Conservation (phyloP, 2,329 filamentous ascomycete genomes). For the Chaetomiaceae sp. region DNA sequence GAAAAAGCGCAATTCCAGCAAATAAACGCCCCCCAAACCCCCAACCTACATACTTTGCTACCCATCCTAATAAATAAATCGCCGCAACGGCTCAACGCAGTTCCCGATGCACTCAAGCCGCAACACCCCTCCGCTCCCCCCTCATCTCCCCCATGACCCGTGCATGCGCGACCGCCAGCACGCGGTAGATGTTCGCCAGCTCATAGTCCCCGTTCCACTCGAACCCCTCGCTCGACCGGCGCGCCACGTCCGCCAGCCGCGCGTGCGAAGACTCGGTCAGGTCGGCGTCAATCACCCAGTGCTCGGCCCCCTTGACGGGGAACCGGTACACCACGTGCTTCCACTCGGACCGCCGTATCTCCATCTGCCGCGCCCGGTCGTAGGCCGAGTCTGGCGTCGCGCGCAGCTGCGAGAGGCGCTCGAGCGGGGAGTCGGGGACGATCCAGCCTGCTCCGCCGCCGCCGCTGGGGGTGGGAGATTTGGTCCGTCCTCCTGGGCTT, state of each 20-base stretch:
- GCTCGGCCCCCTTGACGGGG: conserved; percentile 16
- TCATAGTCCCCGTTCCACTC: conserved; percentile 22
- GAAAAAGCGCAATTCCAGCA: too few species aligned
- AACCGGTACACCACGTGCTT: conserved; percentile 21
- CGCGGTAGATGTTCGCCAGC: conserved; percentile 20
- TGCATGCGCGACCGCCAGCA: conserved; percentile 14
- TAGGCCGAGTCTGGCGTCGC: conserved; percentile 23
- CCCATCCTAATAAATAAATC: too few species aligned
- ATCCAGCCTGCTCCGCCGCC: conserved; percentile 8
- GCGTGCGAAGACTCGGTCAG: conserved; percentile 23
- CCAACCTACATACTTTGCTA: too few species aligned
- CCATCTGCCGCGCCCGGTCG: conserved; percentile 23
- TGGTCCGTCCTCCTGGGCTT: too few species aligned
- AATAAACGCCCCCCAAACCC: too few species aligned
- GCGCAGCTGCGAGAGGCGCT: conserved; percentile 20
- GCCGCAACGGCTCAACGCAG: too few species aligned
- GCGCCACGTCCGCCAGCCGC: conserved; percentile 18
- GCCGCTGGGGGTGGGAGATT: neutral
- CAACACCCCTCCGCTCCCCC: conserved; percentile 15
- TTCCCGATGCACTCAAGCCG: too few species aligned
- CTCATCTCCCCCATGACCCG: conserved; percentile 22
- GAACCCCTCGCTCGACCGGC: conserved; percentile 19
- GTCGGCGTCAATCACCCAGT: conserved; percentile 23
- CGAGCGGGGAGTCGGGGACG: conserved; percentile 18
- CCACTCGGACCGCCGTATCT: conserved; percentile 22